These are phyloP conservation scores for Mycena epipterygia DNA, from an alignment of 768 basidiomycete species.

Conservation along the genomic window DNA sequence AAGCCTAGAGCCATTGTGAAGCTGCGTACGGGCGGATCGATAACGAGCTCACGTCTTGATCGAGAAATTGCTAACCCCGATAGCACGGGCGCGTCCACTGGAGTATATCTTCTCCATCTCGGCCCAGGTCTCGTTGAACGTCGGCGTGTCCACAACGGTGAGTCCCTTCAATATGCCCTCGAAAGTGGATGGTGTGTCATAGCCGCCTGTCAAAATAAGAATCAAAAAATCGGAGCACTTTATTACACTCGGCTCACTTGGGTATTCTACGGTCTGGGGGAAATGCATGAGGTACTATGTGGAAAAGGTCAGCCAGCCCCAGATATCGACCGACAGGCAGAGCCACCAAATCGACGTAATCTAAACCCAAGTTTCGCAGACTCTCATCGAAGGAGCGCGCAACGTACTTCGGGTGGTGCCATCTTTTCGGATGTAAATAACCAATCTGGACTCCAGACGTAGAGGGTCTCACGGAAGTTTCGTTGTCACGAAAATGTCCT, in stretches of 20 bases:
- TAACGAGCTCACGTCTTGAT: constrained; percentile 60
- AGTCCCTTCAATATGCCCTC: constrained; percentile 46
- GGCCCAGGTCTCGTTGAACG: constrained; percentile 62
- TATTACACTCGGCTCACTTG: constrained; percentile 45
- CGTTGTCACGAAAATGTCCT: constrained; percentile 64
- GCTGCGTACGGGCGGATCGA: neutral
- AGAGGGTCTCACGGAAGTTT: constrained; percentile 55
- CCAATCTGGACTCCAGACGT: neutral
- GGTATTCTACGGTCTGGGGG: constrained; percentile 55
- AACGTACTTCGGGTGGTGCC: constrained; percentile 55
- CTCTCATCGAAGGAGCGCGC: constrained; percentile 57
- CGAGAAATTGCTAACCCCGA: constrained; percentile 74
- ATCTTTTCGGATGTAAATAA: constrained; percentile 37
- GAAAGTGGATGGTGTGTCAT: constrained; percentile 42
- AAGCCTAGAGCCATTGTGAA: constrained; percentile 41
- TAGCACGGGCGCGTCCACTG: constrained; percentile 61
- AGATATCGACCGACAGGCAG: neutral
- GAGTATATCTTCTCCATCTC: constrained; percentile 64
- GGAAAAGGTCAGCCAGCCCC: neutral
- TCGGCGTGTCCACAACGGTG: constrained; percentile 46
- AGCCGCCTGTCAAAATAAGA: constrained; percentile 19
- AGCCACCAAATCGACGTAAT: constrained; percentile 63
- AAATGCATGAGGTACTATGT: constrained; percentile 66
- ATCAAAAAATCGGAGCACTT: no score
- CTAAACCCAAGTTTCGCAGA: constrained; percentile 54